Percentiles rank a stretch among this genome's conserved stretches.
Conservation (phyloP, 2,329 filamentous ascomycete species). For the Neopestalotiopsis sp. region DNA sequence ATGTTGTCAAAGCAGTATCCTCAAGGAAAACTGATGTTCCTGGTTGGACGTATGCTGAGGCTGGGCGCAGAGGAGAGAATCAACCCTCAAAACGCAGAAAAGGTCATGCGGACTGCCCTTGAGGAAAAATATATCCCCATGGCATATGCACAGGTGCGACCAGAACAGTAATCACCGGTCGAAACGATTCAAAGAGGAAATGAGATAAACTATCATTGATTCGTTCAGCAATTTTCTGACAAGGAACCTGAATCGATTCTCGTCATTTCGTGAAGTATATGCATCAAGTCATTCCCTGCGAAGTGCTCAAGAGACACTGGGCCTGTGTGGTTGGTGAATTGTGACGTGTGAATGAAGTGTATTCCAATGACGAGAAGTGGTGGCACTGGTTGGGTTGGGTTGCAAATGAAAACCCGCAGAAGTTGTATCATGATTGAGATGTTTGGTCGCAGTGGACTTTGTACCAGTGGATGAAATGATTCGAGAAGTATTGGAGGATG, state of each 20-base stretch:
- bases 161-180: neutral
- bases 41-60: constrained; percentile 64
- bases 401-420: neutral
- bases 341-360: neutral
- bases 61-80: constrained; percentile 59
- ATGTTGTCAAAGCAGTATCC: constrained; percentile 50
- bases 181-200: neutral
- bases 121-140: constrained; percentile 31
- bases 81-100: constrained; percentile 56
- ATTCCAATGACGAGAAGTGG: neutral
- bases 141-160: neutral
- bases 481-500: neutral
- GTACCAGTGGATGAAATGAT: neutral
- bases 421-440: neutral
- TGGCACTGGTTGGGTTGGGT: neutral
- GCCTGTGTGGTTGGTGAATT: neutral
- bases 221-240: too few relatives aligned
- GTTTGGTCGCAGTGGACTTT: neutral
- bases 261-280: neutral
- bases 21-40: constrained; percentile 64
- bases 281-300: neutral
- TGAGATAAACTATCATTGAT: neutral
- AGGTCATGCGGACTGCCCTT: constrained; percentile 44
- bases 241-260: neutral
- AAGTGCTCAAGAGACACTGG: neutral